Base-by-base conservation (phyloP, 2,329 filamentous ascomycete genomes). In the Leptographium flavum region DNA sequence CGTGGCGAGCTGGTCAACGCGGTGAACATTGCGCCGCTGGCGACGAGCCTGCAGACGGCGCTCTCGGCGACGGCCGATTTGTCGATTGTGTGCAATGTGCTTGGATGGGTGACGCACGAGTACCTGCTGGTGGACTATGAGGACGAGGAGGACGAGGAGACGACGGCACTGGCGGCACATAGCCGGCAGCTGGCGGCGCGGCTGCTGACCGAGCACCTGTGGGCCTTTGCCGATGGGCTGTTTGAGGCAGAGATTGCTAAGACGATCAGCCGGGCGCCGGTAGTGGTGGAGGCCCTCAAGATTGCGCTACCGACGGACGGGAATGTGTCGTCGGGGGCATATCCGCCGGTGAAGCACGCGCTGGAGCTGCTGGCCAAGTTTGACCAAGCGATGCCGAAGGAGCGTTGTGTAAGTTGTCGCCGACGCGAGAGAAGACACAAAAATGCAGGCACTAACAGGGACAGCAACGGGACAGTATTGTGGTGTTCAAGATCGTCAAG, bases 401-500 rank as follows among this genome's bases (percentile, higher is more conserved):
- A 79, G 54, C 65, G 74, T 60, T 74, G 73, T 51, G 74, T 78
- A 63, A 14, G 63, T 31, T 11, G n/a, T 15, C 14, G n/a, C n/a
- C n/a, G n/a, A n/a, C n/a, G 3, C 4, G 22, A 9, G 10, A 39
- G 8, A 22, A 39, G 37, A 5, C 17, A 10, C n/a, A n/a, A 13
- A 7, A 10, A 17, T 6, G 40, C 23, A 21, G 11, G 4, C 8
- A 6, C 19, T 22, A 21, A 17, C 15, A 5, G 30, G 14, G 3
- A 10, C 59, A 73, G 64, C 63, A 69, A 60, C 61, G 68, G 50
- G 73, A 73, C 46, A 76, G 70, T 42, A 64, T 70, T 0, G 70
- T 77, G 1, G 65, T 79, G 5, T 78, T 73, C 58, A 73, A 68
- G 45, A 92, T 96, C 52, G 86, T 98, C 23, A 83, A 90, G 56